Evolutionary conservation across 148 eudicot genomes (phyloP).

Genomic region (Heliosperma pusillum): DNA sequence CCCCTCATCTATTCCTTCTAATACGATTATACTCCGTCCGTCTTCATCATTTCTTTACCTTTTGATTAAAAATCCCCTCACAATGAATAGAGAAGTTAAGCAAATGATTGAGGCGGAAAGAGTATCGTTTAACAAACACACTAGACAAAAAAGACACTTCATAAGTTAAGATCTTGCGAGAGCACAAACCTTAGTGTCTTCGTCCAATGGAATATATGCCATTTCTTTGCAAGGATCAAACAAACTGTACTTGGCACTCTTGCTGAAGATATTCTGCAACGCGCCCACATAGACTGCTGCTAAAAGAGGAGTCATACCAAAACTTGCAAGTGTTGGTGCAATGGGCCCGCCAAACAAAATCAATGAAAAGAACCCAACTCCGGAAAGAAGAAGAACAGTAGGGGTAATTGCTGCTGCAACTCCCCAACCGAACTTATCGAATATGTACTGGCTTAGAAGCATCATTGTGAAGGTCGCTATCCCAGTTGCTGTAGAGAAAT

Average conservation of each 20-base stretch:
- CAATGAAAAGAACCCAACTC: constrained; percentile 92
- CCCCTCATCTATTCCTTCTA: not conserved
- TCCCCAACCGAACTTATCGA: constrained; percentile 97
- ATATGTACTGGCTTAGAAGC: constrained; percentile 92
- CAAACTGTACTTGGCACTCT: constrained; percentile 97
- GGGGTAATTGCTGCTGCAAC: constrained; percentile 96
- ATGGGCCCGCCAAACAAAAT: constrained; percentile 75
- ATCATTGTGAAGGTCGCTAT: constrained; percentile 91
- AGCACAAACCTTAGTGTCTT: constrained; percentile 88
- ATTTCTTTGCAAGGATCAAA: constrained; percentile 99
- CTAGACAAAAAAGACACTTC: not conserved
- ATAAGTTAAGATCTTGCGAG: not conserved
- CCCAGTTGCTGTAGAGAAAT: constrained; percentile 96
- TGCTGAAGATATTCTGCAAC: constrained; percentile 95
- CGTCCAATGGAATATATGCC: constrained; percentile 99
- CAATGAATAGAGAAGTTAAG: no score
- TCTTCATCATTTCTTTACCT: no score
- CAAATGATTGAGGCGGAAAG: no score
- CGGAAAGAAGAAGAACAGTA: constrained; percentile 81
- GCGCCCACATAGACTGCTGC: constrained; percentile 99
- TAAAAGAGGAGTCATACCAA: constrained; percentile 91
- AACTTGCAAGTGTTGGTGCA: constrained; percentile 56
- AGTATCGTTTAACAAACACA: no score
- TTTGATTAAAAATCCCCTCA: no score
- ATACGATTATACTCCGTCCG: no score